Base-by-base conservation (phyloP, 2,329 filamentous ascomycete genomes). In the Boeremia exigua region DNA sequence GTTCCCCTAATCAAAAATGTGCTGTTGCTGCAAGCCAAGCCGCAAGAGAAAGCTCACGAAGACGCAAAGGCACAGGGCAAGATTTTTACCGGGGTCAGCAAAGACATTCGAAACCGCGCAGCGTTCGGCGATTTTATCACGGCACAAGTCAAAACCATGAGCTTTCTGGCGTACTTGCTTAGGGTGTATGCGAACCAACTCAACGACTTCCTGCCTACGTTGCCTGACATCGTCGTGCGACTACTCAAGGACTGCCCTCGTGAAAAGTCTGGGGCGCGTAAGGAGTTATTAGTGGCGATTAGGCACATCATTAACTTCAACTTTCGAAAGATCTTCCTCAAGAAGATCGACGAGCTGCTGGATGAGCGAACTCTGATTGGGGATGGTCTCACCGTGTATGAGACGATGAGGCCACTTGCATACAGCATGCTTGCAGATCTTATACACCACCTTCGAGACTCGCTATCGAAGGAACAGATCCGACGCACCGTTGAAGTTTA, bases 251-350 rank as follows among this genome's bases (percentile, higher is more conserved):
- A 99, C 71, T 98, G 95, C 56, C 95, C 95, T 0, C 84, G 94
- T 45, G 95, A 98, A 77, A 96, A 96, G 71, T 97, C 94, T 0
- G 89, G 90, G 2, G 91, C 94, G 1, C 85, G 96, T 15, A 99
- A 99, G 74, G 95, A 99, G 75, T 82, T 99, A 17, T 80, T 99
- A 38, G 95, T 99, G 48, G 96, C 95, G 0, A 97, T 99, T 55
- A 86, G 96, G 19, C 96, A 99, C 71, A 97, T 99, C 66, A 97
- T 99, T 76, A 99, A 98, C 77, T 98, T 98, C 78, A 98, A 98
- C 72, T 98, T 97, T 67, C 84, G 95, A 53, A 94, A 92, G 71
- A 96, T 98, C 49, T 99, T 99, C 71, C 79, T 98, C 25, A 88
- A 88, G 33, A 96, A 96, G 75, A 97, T 99, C 63, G 92, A 98